These are phyloP conservation scores for Lagenidium sp. DNA, from an alignment of 352 stramenopile species.

Conservation along the genomic window DNA sequence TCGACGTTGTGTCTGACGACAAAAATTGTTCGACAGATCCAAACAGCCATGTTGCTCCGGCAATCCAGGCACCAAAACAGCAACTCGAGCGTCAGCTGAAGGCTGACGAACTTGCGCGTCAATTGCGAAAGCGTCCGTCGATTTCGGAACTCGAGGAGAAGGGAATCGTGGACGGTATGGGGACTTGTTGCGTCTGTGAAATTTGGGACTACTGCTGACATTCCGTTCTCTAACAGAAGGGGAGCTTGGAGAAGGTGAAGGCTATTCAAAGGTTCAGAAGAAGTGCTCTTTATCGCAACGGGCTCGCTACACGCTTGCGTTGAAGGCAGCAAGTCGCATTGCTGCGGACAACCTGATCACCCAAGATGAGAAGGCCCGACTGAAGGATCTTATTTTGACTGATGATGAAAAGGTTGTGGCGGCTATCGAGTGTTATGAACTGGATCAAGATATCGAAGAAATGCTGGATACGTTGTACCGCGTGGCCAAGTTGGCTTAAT, in stretches of 20 bases:
- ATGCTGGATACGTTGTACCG: slow-evolving; percentile 81
- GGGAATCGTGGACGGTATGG: slow-evolving; percentile 68
- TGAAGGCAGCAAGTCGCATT: slow-evolving; percentile 70
- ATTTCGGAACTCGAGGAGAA: slow-evolving; percentile 68
- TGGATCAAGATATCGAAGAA: slow-evolving; percentile 77
- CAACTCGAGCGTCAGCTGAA: slow-evolving; percentile 69
- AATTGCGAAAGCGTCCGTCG: slow-evolving; percentile 61
- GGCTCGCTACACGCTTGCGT: slow-evolving; percentile 66
- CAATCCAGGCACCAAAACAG: slow-evolving; percentile 62
- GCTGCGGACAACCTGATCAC: slow-evolving; percentile 78
- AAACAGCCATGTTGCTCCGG: slow-evolving; percentile 31
- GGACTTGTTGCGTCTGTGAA: too few species aligned
- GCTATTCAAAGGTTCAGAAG: slow-evolving; percentile 17
- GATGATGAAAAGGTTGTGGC: slow-evolving; percentile 70
- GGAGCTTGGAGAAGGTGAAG: slow-evolving; percentile 39
- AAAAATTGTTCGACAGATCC: slow-evolving; percentile 16
- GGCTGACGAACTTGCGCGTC: slow-evolving; percentile 49
- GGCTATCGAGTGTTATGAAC: slow-evolving; percentile 74
- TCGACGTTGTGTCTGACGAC: not conserved
- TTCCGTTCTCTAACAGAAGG: slow-evolving; percentile 29
- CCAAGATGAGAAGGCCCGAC: slow-evolving; percentile 55
- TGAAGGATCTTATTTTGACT: slow-evolving; percentile 81
- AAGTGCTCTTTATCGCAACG: slow-evolving; percentile 46
- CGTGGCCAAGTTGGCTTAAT: slow-evolving; percentile 45
- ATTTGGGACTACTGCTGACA: too few species aligned